Evolutionary conservation across 2,329 filamentous ascomycete genomes (phyloP).

Genomic region (Microdochium paspali): DNA sequence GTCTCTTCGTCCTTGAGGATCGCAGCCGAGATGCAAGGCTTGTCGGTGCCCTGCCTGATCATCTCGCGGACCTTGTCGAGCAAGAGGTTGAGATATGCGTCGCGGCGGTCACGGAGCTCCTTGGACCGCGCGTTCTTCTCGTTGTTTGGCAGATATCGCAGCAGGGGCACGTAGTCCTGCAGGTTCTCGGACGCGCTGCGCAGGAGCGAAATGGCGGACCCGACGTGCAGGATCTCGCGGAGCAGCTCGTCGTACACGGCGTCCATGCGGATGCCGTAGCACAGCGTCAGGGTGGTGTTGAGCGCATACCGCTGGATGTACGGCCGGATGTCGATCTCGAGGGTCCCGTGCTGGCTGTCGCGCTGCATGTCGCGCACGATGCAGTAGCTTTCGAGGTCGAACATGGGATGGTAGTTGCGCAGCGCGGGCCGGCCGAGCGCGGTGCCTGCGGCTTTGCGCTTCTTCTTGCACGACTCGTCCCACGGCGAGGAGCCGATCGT

Average conservation of each 20-base stretch:
- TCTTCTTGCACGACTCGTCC: constrained; percentile 43
- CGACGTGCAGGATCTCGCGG: constrained; percentile 41
- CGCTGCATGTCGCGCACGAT: constrained; percentile 35
- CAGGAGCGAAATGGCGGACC: constrained; percentile 38
- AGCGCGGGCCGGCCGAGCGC: constrained; percentile 34
- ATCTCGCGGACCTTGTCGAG: constrained; percentile 39
- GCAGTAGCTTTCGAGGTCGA: constrained; percentile 41
- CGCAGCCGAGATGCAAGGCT: constrained; percentile 42
- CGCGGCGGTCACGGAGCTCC: constrained; percentile 34
- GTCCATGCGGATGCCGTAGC: constrained; percentile 46
- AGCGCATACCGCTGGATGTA: constrained; percentile 44
- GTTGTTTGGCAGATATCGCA: constrained; percentile 41
- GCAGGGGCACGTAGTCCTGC: constrained; percentile 41
- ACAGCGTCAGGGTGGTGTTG: constrained; percentile 43
- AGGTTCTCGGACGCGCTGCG: constrained; percentile 41
- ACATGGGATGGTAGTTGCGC: constrained; percentile 39
- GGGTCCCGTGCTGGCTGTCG: constrained; percentile 29
- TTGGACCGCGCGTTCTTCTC: constrained; percentile 36
- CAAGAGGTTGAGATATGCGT: constrained; percentile 37
- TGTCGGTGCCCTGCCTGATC: constrained; percentile 40
- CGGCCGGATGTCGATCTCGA: constrained; percentile 34
- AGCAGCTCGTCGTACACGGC: constrained; percentile 39
- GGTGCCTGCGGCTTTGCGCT: constrained; percentile 38
- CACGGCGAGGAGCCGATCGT: constrained; percentile 44
- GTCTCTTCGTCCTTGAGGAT: constrained; percentile 45